Base-by-base conservation (phyloP, 306 rosid species). In the Vigna radiata region DNA sequence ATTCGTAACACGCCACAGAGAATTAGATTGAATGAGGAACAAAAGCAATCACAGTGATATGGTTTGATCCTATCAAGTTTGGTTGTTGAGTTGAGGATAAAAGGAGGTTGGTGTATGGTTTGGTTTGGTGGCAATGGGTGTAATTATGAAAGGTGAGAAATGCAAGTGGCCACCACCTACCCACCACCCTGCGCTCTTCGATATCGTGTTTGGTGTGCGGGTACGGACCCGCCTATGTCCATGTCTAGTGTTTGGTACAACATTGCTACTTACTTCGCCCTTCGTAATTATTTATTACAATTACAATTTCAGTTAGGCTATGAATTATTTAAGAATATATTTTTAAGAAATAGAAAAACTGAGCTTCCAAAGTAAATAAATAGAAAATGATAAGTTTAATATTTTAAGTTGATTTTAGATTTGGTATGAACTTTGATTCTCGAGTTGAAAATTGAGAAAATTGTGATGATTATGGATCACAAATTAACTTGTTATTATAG, bases 101-200 rank as follows among this genome's bases (percentile, higher is more conserved):
- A 47, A 3, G 8, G 48, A 6, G 68, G 69, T 36, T 37, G 27
- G 29, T 17, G 29, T 18, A 2, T 18, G 11, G 60, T 59, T 44
- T 56, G 68, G 83, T 72, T 36, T 72, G 83, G 78, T 79, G 77
- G 68, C 78, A 61, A 17, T 19, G 1, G 33, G 36, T 27, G 78
- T 61, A 71, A 71, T 71, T 17, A 1, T 18, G 27, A 1, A 16
- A 1, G 4, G 41, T 21, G 9, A 19, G 27, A 65, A 21, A 46
- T 2, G 1, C 81, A 55, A 68, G 67, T 44, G 53, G 70, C n/a
- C 49, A 55, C 50, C n/a, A 77, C 70, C 54, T 63, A 72, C 67
- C 54, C 50, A 72, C 67, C 55, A 43, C 47, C 69, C 55, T 74
- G 29, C 48, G 21, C 58, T 16, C 21, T 59, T 18, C 14, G 18